Evolutionary conservation across 495 filamentous ascomycete genomes (phyloP).

Genomic region (Apiosordaria backusii): DNA sequence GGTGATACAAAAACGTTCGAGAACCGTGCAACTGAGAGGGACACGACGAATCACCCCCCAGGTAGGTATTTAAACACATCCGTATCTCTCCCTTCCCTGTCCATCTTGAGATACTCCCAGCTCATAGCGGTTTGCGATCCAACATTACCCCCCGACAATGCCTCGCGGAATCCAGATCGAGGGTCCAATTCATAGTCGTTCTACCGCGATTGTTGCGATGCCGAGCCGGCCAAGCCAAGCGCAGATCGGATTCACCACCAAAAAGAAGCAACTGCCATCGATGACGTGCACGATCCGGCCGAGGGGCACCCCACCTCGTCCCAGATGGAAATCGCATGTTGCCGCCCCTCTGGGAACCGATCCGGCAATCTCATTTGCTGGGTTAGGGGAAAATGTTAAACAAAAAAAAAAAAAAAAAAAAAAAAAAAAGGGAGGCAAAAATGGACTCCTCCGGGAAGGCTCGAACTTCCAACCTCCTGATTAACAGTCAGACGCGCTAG

Average conservation of each 20-base stretch:
- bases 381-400: neutral
- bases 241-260: neutral
- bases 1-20: neutral
- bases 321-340: neutral
- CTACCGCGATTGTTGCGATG: neutral
- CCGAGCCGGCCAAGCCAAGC: neutral
- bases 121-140: neutral
- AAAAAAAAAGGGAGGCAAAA: neutral
- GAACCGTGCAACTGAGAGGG: too few species aligned
- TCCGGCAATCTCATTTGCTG: conserved; percentile 1
- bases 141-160: neutral
- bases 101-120: neutral
- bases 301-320: neutral
- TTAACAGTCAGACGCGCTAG: conserved; percentile 34
- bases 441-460: conserved; percentile 13
- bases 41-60: neutral
- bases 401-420: neutral
- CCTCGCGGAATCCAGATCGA: neutral
- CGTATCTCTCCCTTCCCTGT: neutral
- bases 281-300: neutral
- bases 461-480: conserved; percentile 27
- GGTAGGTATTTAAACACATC: neutral
- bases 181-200: neutral
- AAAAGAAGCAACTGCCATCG: neutral
- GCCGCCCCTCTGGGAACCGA: too few species aligned